A percentile compares a stretch with the other conserved stretches of the same genome.
These are phyloP conservation scores for Circinella umbellata DNA, from an alignment of 371 early-diverging fungal species.

Conservation along the genomic window DNA sequence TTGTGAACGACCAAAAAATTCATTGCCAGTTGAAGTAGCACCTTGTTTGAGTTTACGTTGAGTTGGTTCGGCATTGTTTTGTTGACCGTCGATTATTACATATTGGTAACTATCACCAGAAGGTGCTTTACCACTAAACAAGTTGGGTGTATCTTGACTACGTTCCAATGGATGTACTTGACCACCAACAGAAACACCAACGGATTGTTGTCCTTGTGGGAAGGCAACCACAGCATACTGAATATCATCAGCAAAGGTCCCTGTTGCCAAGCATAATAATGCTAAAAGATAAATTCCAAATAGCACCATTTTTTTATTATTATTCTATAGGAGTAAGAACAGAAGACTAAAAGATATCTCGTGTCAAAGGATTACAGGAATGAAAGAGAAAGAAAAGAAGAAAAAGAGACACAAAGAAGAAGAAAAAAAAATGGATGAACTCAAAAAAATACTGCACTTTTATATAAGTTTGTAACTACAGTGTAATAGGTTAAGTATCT, in stretches of 20 bases:
- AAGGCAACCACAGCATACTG: constrained; percentile 46
- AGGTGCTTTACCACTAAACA: constrained; percentile 41
- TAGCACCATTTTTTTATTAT: neutral
- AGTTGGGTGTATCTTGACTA: constrained; percentile 26
- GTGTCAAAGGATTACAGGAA: neutral
- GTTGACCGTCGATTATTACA: constrained; percentile 20
- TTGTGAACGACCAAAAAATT: constrained; percentile 51
- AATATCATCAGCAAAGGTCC: constrained; percentile 30
- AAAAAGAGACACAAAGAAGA: neutral
- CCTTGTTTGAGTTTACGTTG: constrained; percentile 37
- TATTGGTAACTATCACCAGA: constrained; percentile 36
- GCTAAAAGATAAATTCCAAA: constrained; percentile 8
- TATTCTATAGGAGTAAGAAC: neutral
- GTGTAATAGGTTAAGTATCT: no score
- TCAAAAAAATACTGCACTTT: neutral
- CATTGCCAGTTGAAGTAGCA: constrained; percentile 50
- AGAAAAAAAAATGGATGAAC: neutral
- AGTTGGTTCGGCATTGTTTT: constrained; percentile 27
- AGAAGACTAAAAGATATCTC: neutral
- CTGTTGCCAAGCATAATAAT: neutral
- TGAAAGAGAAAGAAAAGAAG: neutral
- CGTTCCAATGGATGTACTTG: constrained; percentile 26
- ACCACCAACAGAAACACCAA: constrained; percentile 36
- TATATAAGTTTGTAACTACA: neutral
- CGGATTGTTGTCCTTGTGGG: constrained; percentile 31